Conservation (phyloP, 2,329 filamentous ascomycete genomes). For the Orbilia javanica region DNA sequence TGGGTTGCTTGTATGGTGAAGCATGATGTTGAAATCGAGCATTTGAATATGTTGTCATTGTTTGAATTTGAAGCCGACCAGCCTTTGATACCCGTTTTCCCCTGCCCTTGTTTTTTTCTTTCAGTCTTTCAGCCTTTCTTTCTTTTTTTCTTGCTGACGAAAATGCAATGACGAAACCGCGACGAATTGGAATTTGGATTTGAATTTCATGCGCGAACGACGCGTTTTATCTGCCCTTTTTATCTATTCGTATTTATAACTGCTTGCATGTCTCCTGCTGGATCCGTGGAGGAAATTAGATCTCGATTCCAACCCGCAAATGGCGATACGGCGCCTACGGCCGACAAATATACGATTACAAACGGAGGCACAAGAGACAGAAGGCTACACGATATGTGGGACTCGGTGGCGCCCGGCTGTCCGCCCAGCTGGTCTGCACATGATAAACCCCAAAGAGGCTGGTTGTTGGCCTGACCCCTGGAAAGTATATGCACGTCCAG, state of each 20-base stretch:
- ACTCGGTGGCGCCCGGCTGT: slow-evolving; percentile 10
- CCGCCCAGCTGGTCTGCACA: not conserved
- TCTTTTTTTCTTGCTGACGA: not conserved
- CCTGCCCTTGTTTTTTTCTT: not conserved
- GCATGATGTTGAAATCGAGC: not conserved
- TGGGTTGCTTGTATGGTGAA: too few species aligned
- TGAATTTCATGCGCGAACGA: not conserved
- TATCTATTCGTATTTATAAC: not conserved
- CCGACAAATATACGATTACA: not conserved
- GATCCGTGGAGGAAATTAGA: slow-evolving; percentile 8
- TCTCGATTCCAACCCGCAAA: not conserved
- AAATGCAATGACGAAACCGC: slow-evolving; percentile 1
- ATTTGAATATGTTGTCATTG: slow-evolving; percentile 2
- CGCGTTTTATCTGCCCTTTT: not conserved
- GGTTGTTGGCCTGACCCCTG: slow-evolving; percentile 27
- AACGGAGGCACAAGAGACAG: not conserved
- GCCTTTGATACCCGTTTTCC: slow-evolving; percentile 12
- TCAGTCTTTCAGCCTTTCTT: not conserved
- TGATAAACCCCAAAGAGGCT: slow-evolving; percentile 37
- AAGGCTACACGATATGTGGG: too few species aligned
- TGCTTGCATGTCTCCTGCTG: not conserved
- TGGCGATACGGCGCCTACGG: not conserved
- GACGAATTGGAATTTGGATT: not conserved
- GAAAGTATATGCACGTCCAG: not conserved
- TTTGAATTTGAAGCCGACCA: not conserved